Conservation (phyloP, 768 basidiomycete species). For the Boletus rex-veris region DNA sequence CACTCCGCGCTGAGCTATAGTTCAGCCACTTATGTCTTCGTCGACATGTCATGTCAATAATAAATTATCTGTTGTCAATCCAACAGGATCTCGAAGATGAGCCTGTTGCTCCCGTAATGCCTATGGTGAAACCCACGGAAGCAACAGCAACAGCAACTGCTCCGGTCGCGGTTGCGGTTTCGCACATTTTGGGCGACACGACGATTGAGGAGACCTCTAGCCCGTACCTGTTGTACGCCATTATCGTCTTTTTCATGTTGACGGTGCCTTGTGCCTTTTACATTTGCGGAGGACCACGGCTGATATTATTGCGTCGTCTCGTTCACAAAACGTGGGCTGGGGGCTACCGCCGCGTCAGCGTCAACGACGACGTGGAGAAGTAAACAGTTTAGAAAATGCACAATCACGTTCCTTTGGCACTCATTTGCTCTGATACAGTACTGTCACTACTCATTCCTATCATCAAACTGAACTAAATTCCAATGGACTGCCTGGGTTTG, state of each 20-base stretch:
- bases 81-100: slow-evolving; percentile 40
- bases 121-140: not conserved
- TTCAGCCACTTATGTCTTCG: slow-evolving; percentile 34
- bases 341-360: slow-evolving; percentile 44
- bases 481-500: too few species aligned
- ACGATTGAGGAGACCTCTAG: slow-evolving; percentile 1
- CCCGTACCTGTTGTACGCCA: slow-evolving; percentile 18
- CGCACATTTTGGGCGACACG: not conserved
- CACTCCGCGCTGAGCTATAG: slow-evolving; percentile 91
- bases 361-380: slow-evolving; percentile 52
- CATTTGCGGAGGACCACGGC: slow-evolving; percentile 42
- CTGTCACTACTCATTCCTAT: not conserved
- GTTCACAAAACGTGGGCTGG: slow-evolving; percentile 34
- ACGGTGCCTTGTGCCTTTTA: slow-evolving; percentile 44
- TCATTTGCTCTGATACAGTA: not conserved
- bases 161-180: not conserved
- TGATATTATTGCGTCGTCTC: slow-evolving; percentile 35
- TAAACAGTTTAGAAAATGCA: slow-evolving; percentile 18
- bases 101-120: slow-evolving; percentile 9
- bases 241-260: slow-evolving; percentile 38
- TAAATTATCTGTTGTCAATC: slow-evolving; percentile 46
- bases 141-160: not conserved
- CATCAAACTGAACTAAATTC: not conserved
- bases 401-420: not conserved
- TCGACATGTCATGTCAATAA: slow-evolving; percentile 47